Percentiles rank a stretch among this genome's conserved stretches.
Conservation (phyloP, 345 rosid genomes). For the Raphanus sativus region DNA sequence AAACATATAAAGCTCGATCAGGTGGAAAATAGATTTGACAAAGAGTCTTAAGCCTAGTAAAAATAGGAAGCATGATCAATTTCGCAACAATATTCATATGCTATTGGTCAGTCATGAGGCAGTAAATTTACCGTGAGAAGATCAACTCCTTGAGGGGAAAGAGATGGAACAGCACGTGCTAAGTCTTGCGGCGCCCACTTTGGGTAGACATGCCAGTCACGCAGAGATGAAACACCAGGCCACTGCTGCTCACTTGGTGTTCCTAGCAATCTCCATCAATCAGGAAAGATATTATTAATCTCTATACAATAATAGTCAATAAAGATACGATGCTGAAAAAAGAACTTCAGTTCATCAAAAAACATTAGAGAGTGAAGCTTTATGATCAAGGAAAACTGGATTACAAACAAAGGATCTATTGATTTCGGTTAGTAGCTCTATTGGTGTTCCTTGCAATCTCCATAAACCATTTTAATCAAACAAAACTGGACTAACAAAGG, state of each 20-base stretch:
- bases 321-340: background rate
- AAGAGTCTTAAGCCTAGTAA: background rate
- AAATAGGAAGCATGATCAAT: background rate
- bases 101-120: background rate
- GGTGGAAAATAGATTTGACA: background rate
- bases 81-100: background rate
- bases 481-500: background rate
- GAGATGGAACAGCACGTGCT: conserved; percentile 70
- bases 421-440: background rate
- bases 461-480: background rate
- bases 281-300: background rate
- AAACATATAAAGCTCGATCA: conserved; percentile 13
- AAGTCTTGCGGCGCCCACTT: conserved; percentile 78
- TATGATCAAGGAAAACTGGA: background rate
- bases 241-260: conserved; percentile 86
- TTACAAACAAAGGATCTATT: background rate
- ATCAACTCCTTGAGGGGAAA: conserved; percentile 78
- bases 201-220: conserved; percentile 96
- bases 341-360: background rate
- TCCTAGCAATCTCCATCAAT: conserved; percentile 68
- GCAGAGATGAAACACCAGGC: conserved; percentile 78
- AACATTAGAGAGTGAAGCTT: background rate
- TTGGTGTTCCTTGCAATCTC: too few species aligned
- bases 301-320: background rate
- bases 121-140: conserved; percentile 62